Conservation (phyloP, 345 rosid species). For the Capsella bursapastoris region DNA sequence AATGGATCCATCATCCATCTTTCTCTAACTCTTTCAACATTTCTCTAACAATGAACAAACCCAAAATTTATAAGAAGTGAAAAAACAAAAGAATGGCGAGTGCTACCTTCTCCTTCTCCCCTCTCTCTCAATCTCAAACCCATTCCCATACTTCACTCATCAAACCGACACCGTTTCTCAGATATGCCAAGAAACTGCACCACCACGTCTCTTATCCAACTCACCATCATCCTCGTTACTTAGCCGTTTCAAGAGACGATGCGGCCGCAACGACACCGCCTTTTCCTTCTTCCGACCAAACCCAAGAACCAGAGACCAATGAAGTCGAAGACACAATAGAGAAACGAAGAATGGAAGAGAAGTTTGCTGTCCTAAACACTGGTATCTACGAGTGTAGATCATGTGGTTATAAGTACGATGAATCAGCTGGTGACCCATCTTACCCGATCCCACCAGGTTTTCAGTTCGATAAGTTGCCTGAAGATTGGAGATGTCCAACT, state of each 20-base stretch:
- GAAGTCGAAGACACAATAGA: conserved; percentile 28
- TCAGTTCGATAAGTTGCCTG: conserved; percentile 76
- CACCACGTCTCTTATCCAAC: conserved; percentile 31
- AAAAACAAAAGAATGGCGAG: conserved; percentile 58
- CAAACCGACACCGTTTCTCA: conserved; percentile 41
- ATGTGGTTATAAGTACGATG: conserved; percentile 91
- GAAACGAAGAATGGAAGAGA: conserved; percentile 71
- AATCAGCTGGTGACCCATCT: conserved; percentile 82
- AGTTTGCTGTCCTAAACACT: conserved; percentile 92
- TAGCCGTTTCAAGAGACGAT: conserved; percentile 84
- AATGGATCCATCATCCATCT: not conserved
- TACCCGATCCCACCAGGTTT: conserved; percentile 93
- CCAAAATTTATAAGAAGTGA: not conserved
- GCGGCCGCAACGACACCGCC: conserved; percentile 41
- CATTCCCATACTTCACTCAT: conserved; percentile 29
- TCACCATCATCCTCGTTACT: conserved; percentile 48
- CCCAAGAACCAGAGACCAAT: conserved; percentile 27
- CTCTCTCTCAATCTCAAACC: conserved; percentile 35
- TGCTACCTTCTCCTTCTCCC: conserved; percentile 69
- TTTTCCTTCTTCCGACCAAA: conserved; percentile 27
- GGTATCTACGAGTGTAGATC: conserved; percentile 95
- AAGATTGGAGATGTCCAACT: conserved; percentile 93
- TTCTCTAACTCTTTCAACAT: conserved; percentile 7
- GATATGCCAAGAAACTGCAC: conserved; percentile 32
- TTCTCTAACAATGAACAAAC: conserved; percentile 36